Evolutionary conservation across 345 rosid species (phyloP).

Genomic region (Camelina laxa): DNA sequence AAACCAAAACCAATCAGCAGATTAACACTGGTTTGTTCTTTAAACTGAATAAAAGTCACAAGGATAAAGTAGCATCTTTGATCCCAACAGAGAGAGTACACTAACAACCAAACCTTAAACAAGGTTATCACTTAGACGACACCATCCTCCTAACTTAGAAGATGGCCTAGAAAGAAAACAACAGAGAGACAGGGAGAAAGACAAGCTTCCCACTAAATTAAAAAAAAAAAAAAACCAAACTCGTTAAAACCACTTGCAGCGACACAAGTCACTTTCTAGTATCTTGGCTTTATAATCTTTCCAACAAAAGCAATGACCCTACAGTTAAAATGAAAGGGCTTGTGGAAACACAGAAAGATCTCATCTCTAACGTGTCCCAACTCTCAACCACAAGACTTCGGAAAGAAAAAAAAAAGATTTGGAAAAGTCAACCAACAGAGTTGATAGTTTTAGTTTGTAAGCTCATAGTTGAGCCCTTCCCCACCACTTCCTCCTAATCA

Average conservation of each 20-base stretch:
- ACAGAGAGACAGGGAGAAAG: slow-evolving; percentile 24
- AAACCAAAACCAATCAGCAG: slow-evolving; percentile 35
- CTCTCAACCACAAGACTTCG: slow-evolving; percentile 32
- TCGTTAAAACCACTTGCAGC: slow-evolving; percentile 20
- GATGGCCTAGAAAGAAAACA: slow-evolving; percentile 29
- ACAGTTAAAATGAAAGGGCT: slow-evolving; percentile 12
- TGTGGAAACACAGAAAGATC: slow-evolving; percentile 31
- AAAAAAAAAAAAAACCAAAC: slow-evolving; percentile 6
- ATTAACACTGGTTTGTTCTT: slow-evolving; percentile 15
- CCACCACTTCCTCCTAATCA: slow-evolving; percentile 22
- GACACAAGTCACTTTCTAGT: slow-evolving; percentile 21
- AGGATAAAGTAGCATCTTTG: not conserved
- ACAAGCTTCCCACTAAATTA: slow-evolving; percentile 32
- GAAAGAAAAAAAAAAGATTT: not conserved
- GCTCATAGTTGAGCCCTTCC: slow-evolving; percentile 12
- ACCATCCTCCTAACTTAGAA: not conserved
- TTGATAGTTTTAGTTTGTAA: slow-evolving; percentile 9
- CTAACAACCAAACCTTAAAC: not conserved
- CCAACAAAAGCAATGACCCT: slow-evolving; percentile 39
- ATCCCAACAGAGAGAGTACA: not conserved
- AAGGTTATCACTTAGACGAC: slow-evolving; percentile 2
- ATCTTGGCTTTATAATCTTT: slow-evolving; percentile 7
- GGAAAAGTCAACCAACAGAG: slow-evolving; percentile 44
- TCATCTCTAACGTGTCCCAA: slow-evolving; percentile 29
- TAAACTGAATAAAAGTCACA: not conserved